These are phyloP conservation scores for Monilinia laxa DNA, from an alignment of 2,329 filamentous ascomycete genomes.

Conservation along the genomic window DNA sequence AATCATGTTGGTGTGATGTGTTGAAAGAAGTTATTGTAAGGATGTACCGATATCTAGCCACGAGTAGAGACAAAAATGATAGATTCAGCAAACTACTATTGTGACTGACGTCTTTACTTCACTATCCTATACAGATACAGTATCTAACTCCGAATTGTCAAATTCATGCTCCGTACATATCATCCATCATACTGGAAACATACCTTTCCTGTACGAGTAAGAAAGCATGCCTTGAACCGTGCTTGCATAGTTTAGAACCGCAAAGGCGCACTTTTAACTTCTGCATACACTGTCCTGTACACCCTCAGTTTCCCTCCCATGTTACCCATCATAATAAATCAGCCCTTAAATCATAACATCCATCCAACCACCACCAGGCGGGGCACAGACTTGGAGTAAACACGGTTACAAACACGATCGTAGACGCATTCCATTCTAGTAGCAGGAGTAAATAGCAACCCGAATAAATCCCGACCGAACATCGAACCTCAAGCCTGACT, in stretches of 20 bases:
- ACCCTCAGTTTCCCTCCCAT: background rate
- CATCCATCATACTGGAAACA: background rate
- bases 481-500: background rate
- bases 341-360: background rate
- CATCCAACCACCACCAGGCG: background rate
- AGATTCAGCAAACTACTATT: too few relatives aligned
- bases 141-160: too few relatives aligned
- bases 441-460: background rate
- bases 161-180: too few relatives aligned
- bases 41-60: background rate
- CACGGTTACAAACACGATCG: background rate
- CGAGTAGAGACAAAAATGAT: background rate
- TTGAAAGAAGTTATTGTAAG: background rate
- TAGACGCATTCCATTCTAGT: too few relatives aligned
- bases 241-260: background rate
- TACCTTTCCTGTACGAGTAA: background rate
- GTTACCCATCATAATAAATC: background rate
- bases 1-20: background rate
- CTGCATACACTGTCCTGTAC: background rate
- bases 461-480: slow-evolving; percentile 8
- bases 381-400: background rate
- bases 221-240: background rate
- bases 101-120: too few relatives aligned
- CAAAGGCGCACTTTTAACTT: background rate
- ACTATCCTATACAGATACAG: too few relatives aligned